Conservation (phyloP, 345 rosid species). For the Rubroshorea leprosula region DNA sequence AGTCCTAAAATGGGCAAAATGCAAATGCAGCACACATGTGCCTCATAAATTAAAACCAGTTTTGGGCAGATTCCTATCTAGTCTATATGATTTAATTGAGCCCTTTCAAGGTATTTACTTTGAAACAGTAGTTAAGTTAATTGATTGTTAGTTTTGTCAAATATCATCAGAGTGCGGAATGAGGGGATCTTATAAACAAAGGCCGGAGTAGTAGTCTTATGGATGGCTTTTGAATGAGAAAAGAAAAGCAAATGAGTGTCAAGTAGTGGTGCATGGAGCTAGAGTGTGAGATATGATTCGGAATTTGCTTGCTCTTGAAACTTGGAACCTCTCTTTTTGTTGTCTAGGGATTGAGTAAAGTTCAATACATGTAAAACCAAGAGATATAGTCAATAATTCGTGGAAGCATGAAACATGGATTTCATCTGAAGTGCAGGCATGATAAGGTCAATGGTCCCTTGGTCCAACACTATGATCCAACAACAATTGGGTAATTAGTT, state of each 20-base stretch:
- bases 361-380: conserved; percentile 6
- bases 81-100: not conserved
- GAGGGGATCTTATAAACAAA: not conserved
- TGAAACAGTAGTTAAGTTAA: not conserved
- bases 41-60: not conserved
- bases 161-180: not conserved
- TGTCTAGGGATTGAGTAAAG: conserved; percentile 38
- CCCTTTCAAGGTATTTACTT: not conserved
- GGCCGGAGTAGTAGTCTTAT: not conserved
- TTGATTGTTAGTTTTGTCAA: not conserved
- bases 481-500: conserved; percentile 18
- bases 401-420: not conserved
- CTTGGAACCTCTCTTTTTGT: conserved; percentile 26
- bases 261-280: not conserved
- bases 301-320: conserved; percentile 38
- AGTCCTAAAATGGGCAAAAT: not conserved
- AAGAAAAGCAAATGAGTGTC: not conserved
- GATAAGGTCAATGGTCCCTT: conserved; percentile 20
- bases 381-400: not conserved
- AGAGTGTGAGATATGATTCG: conserved; percentile 31
- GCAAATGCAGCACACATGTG: not conserved
- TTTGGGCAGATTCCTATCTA: not conserved
- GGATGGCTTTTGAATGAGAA: not conserved
- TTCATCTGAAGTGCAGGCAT: conserved; percentile 15
- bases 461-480: conserved; percentile 17